Conservation (phyloP, 208 protist genomes). For the Trichomonas vaginalis region DNA sequence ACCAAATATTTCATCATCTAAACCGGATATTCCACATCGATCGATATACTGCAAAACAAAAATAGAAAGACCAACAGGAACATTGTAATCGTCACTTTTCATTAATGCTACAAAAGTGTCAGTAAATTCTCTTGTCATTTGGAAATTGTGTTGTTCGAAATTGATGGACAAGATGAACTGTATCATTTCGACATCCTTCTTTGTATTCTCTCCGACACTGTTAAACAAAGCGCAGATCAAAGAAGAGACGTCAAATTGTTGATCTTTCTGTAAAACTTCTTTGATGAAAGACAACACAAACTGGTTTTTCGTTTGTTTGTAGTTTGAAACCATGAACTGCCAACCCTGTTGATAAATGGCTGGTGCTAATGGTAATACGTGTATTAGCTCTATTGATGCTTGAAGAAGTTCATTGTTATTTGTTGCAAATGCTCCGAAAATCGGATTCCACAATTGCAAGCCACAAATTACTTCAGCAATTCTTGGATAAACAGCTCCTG, state of each 20-base stretch:
- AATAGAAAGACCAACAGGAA: background rate
- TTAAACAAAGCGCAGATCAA: background rate
- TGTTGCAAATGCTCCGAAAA: background rate
- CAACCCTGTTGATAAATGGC: background rate
- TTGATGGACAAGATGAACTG: background rate
- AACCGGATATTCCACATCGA: background rate
- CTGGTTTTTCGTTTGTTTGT: background rate
- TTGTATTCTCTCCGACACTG: background rate
- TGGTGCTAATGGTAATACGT: background rate
- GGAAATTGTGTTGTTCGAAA: background rate
- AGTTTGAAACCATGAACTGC: background rate
- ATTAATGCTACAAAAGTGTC: background rate
- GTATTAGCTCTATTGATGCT: background rate
- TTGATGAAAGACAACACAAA: background rate
- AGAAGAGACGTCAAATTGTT: background rate
- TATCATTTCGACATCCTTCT: background rate
- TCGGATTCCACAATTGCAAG: background rate
- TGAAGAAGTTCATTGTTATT: background rate
- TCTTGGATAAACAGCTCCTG: background rate
- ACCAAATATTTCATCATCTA: background rate
- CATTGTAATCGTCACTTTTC: background rate
- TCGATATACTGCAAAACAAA: background rate
- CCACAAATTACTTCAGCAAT: background rate
- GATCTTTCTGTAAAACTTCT: background rate
- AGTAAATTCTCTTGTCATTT: background rate